Base-by-base conservation (phyloP, 257 asterid species). In the Penstemon eatonii region DNA sequence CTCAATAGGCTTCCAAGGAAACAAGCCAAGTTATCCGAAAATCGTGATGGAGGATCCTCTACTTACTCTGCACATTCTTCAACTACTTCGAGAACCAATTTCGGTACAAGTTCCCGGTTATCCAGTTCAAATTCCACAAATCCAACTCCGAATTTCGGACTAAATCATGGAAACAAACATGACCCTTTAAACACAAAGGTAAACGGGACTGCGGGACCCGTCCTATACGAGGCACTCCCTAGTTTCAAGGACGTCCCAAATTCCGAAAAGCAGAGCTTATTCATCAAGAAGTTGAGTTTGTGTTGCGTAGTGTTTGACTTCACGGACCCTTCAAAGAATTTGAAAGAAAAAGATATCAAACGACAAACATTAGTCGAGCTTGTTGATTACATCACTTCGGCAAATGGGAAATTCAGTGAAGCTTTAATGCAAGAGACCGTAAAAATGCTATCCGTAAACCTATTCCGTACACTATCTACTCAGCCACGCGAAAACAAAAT, bases 281-380 rank as follows among this genome's bases (percentile, higher is more conserved):
- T 92, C 72, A 65, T 87, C 75, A 82, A 67, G 73, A 92, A 89
- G 78, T 75, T 92, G 80, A 86, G 67, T 65, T 70, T 92, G 75
- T 92, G 96, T 57, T 87, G 89, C 61, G 83, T 82, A 36, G 69
- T 82, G 59, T 92, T 89, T 72, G 96, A 89, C 72, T 92, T 92
- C 84, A 76, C 89, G 42, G 98, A 92, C 79, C 92, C 92, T 25
- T 73, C 91, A 0, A 89, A 89, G 83, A 84, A 83, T 81, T 50
- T 81, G 79, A 87, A 86, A 77, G 98, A 92, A 69, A 92, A 87
- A 72, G 98, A 92, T 56, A 76, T 92, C 73, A 92, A 92, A 72
- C 78, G 93, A 51, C 96, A 92, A 77, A 87, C 96, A 1, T 74
- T 92, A 79, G 89, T 88, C 69, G 98, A 92, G 76, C 86, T 87